Evolutionary conservation across 2,329 filamentous ascomycete genomes (phyloP).

Genomic region (Fusarium falciforme): DNA sequence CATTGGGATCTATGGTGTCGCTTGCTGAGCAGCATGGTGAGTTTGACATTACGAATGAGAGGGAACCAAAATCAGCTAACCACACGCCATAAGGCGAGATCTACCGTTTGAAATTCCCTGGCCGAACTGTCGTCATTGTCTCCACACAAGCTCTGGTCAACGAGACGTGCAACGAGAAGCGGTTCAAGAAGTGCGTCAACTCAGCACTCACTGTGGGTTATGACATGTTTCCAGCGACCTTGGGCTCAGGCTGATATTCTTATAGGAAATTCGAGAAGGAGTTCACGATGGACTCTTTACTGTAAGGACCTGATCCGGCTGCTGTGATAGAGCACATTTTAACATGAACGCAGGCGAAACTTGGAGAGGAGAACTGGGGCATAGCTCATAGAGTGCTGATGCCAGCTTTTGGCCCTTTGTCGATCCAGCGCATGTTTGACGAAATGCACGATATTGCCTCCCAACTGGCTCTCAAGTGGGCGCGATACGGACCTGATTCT

Average conservation of each 20-base stretch:
- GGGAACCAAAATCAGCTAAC: background rate
- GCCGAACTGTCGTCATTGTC: conserved; percentile 56
- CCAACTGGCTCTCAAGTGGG: conserved; percentile 76
- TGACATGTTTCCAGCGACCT: background rate
- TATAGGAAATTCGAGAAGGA: conserved; percentile 67
- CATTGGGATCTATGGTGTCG: conserved; percentile 62
- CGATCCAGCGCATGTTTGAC: conserved; percentile 75
- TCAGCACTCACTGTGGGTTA: conserved; percentile 55
- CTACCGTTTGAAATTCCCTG: conserved; percentile 25
- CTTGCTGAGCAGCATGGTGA: conserved; percentile 72
- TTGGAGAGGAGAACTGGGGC: conserved; percentile 70
- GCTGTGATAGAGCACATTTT: background rate
- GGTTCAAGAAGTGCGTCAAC: conserved; percentile 69
- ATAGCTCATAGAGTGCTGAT: conserved; percentile 73
- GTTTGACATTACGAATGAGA: conserved; percentile 3
- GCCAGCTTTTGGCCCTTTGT: conserved; percentile 75
- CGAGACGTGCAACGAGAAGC: conserved; percentile 72
- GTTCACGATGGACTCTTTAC: conserved; percentile 76
- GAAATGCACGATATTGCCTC: conserved; percentile 75
- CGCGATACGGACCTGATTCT: conserved; percentile 66
- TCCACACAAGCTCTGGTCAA: conserved; percentile 68
- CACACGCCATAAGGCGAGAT: conserved; percentile 14
- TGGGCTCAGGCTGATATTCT: background rate
- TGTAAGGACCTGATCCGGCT: conserved; percentile 44
- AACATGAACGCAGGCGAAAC: conserved; percentile 46